Base-by-base conservation (phyloP, 2,329 filamentous ascomycete genomes). In the Claviceps humidiphila region DNA sequence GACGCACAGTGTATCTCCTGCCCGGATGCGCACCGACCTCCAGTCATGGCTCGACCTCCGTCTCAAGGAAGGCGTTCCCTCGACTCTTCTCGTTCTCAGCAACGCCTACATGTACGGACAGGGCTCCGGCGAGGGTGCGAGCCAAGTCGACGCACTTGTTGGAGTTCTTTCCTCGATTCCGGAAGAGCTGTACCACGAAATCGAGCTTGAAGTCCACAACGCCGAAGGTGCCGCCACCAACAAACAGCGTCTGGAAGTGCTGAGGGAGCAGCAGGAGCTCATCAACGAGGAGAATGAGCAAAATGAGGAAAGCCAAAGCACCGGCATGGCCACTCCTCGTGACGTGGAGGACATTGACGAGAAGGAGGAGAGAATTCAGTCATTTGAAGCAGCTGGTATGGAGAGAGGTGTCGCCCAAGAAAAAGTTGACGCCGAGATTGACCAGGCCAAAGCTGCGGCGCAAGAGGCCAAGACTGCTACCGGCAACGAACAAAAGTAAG, bases 141-240 rank as follows among this genome's bases (percentile, higher is more conserved):
- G 81, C 56, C 91, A 97, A 72, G 89, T 98, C 54, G 90, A 96
- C 59, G 89, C 93, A 0, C 80, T 98, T 48, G 88, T 90, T 55
- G 87, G 89, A 52, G 93, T 98, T 5, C 75, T 98, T 42, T 94
- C 88, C 42, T 90, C 87, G 55, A 97, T 98, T 56, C 93, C 93
- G 3, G 93, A 98, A 70, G 93, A 98, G 69, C 78, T 98, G 42
- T 98, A 94, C 87, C 93, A 98, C 76, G 93, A 98, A 74, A 96
- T 98, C 57, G 93, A 97, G 71, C 85, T 98, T 37, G 93, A 98
- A 73, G 89, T 98, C 9, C 89, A 96, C 76, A 95, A 85, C 56
- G 90, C 91, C 48, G 93, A 98, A 72, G 93, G 93, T 56, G 91
- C 90, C 11, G 93, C 93, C 24, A 98, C 93, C 58, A 98, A 98